These are phyloP conservation scores for Nannochloropsis salina DNA, from an alignment of 108 stramenopile genomes.

Conservation along the genomic window DNA sequence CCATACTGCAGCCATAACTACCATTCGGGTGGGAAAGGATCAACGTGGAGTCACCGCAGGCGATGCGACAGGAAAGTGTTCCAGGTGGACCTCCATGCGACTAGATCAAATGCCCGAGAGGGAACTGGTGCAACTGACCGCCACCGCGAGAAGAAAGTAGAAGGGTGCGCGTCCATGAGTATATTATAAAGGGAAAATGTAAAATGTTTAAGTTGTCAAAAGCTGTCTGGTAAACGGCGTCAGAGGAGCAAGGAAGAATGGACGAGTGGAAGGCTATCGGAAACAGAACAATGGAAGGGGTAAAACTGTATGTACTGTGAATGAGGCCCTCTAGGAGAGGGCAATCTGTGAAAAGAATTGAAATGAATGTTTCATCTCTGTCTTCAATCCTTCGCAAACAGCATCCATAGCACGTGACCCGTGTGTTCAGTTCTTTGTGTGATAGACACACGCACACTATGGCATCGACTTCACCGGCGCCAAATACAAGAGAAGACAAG, in stretches of 20 bases:
- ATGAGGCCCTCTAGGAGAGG: neutral
- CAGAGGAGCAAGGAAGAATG: constrained; percentile 25
- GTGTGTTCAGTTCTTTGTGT: too few species aligned
- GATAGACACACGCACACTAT: too few species aligned
- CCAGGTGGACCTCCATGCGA: constrained; percentile 42
- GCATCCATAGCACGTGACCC: too few species aligned
- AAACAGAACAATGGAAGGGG: neutral
- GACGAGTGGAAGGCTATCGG: neutral
- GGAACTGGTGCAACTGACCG: constrained; percentile 32
- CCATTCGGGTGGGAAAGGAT: constrained; percentile 30
- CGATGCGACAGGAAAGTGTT: constrained; percentile 25
- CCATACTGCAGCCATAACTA: constrained; percentile 32
- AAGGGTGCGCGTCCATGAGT: neutral
- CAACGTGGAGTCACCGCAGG: constrained; percentile 39
- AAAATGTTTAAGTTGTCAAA: too few species aligned
- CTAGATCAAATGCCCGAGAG: constrained; percentile 28
- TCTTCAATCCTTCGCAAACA: too few species aligned
- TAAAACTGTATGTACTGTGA: neutral
- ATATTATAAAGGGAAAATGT: too few species aligned
- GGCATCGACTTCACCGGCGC: too few species aligned
- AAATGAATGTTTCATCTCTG: too few species aligned
- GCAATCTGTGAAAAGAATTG: too few species aligned
- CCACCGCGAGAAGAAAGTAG: neutral
- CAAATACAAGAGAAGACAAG: too few species aligned
- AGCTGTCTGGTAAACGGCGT: neutral